Evolutionary conservation across 2,329 filamentous ascomycete genomes (phyloP).

Genomic region (Clonostachys byssicola): DNA sequence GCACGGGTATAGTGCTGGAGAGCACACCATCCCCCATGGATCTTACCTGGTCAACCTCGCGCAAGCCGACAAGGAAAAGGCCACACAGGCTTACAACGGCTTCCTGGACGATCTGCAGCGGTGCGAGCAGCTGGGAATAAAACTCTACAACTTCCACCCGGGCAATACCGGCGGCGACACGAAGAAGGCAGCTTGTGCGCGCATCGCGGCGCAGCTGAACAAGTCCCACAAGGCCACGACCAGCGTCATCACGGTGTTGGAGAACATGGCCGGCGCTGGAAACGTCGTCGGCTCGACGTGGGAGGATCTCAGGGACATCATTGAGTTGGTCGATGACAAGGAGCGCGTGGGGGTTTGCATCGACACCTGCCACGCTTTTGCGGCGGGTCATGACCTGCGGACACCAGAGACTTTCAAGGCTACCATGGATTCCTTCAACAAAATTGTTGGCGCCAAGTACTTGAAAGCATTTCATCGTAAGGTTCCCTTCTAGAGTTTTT

Average conservation of each 20-base stretch:
- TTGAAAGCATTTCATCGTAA: slow-evolving; percentile 73
- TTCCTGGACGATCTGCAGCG: slow-evolving; percentile 87
- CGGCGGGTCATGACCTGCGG: slow-evolving; percentile 86
- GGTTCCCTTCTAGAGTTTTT: slow-evolving; percentile 7
- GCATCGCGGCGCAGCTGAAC: slow-evolving; percentile 82
- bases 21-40: slow-evolving; percentile 83
- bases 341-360: slow-evolving; percentile 86
- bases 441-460: slow-evolving; percentile 72
- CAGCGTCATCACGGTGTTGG: slow-evolving; percentile 77
- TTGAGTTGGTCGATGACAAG: slow-evolving; percentile 76
- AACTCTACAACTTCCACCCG: slow-evolving; percentile 97
- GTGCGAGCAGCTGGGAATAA: slow-evolving; percentile 82
- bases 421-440: slow-evolving; percentile 74
- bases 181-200: slow-evolving; percentile 64
- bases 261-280: slow-evolving; percentile 92
- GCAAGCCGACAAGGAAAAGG: slow-evolving; percentile 74
- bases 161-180: slow-evolving; percentile 71
- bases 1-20: slow-evolving; percentile 66
- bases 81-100: slow-evolving; percentile 76
- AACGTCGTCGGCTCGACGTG: slow-evolving; percentile 85
- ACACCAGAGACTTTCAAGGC: slow-evolving; percentile 67
- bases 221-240: slow-evolving; percentile 72
- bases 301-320: slow-evolving; percentile 82
- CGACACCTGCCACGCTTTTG: slow-evolving; percentile 95
- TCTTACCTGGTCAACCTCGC: slow-evolving; percentile 97